Evolutionary conservation across 1,284 basidiomycete species (phyloP).

Genomic region (Irpex sp.): DNA sequence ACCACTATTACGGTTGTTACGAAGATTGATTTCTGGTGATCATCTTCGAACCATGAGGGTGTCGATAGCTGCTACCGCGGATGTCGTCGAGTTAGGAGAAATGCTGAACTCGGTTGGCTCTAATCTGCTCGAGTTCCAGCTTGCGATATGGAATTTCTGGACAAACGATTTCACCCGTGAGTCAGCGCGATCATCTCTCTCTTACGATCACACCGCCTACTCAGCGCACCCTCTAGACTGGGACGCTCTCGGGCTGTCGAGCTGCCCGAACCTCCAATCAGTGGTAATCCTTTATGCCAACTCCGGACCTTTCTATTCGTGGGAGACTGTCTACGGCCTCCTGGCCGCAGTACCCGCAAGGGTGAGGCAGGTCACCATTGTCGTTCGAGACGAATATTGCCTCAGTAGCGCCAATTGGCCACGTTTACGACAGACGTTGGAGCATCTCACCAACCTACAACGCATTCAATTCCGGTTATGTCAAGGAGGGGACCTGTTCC

Average conservation of each 20-base stretch:
- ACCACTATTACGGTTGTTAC: conserved; percentile 2
- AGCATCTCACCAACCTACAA: conserved; percentile 3
- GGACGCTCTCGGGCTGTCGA: conserved; percentile 3
- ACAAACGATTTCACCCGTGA: conserved; percentile 7
- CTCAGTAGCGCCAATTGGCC: conserved; percentile 9
- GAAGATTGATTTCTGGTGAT: neutral
- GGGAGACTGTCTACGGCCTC: conserved; percentile 11
- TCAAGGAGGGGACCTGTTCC: conserved; percentile 9
- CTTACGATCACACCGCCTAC: neutral
- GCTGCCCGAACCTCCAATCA: conserved; percentile 7
- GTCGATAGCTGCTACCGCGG: conserved; percentile 7
- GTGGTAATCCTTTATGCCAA: conserved; percentile 11
- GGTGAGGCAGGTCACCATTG: conserved; percentile 5
- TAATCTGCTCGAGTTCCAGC: conserved; percentile 7
- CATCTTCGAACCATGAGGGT: conserved; percentile 6
- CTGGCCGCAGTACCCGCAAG: conserved; percentile 5
- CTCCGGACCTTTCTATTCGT: conserved; percentile 11
- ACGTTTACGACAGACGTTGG: neutral
- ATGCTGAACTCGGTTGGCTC: conserved; percentile 3
- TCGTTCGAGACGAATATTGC: conserved; percentile 9
- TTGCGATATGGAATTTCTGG: conserved; percentile 14
- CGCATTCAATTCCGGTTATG: conserved; percentile 7
- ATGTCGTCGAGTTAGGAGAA: conserved; percentile 6
- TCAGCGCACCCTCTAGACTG: conserved; percentile 4
- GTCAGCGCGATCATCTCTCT: neutral